A percentile compares a stretch with the other conserved stretches of the same genome.
These are phyloP conservation scores for Lodderomyces metapsilosis DNA, from an alignment of 1,139 yeast species.

Conservation along the genomic window DNA sequence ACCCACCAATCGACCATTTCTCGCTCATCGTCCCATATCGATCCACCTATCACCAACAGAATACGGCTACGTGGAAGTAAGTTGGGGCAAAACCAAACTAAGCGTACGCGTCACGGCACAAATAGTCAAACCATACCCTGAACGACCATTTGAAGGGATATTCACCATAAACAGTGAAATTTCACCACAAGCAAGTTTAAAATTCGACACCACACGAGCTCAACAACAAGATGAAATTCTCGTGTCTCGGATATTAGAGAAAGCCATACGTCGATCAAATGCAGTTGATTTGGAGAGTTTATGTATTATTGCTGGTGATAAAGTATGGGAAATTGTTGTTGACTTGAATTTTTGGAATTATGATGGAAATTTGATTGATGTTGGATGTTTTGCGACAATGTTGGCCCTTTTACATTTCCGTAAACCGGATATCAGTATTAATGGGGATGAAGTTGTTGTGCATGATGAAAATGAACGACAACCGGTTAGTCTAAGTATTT, in stretches of 20 bases:
- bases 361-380: conserved; percentile 92
- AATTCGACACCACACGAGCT: conserved; percentile 60
- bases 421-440: conserved; percentile 72
- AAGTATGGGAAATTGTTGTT: conserved; percentile 88
- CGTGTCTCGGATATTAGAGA: conserved; percentile 80
- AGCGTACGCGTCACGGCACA: conserved; percentile 79
- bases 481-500: conserved; percentile 79
- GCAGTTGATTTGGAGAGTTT: conserved; percentile 88
- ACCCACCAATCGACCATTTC: conserved; percentile 51
- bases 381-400: conserved; percentile 87
- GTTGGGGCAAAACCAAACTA: conserved; percentile 71
- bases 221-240: conserved; percentile 77
- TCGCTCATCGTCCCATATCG: conserved; percentile 61
- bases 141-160: conserved; percentile 90
- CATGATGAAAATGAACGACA: conserved; percentile 76
- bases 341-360: conserved; percentile 85
- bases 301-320: conserved; percentile 87
- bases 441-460: conserved; percentile 54
- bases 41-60: conserved; percentile 61
- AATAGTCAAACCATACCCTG: conserved; percentile 81
- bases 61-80: conserved; percentile 78
- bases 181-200: conserved; percentile 84
- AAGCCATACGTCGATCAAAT: conserved; percentile 84
- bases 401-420: conserved; percentile 79
- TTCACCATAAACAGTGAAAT: conserved; percentile 83